Base-by-base conservation (phyloP, 495 filamentous ascomycete genomes). In the Aspergillus steynii region DNA sequence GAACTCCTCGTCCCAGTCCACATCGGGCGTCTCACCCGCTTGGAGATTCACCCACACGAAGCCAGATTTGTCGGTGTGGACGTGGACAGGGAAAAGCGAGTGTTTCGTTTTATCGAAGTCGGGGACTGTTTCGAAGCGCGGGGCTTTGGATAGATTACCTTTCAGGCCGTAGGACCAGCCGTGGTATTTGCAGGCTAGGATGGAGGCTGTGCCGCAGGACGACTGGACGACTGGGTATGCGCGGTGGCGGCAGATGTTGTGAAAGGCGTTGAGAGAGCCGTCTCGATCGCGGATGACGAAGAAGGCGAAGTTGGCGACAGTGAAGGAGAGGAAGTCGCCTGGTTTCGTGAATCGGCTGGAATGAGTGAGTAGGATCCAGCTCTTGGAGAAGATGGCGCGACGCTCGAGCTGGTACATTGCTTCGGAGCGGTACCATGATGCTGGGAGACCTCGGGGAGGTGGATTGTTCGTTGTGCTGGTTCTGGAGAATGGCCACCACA, bases 401-500 rank as follows among this genome's bases (percentile, higher is more conserved):
- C 79, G 60, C 57, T 83, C 80, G 2, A 83, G 71, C 63, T 83
- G 71, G 60, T 78, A 83, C 70, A 83, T 77, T 26, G 72, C 73
- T 29, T 74, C 60, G 7, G 75, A 79, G 12, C 67, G 69, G 66
- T 81, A 83, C 79, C 77, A 82, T 53, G 77, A 79, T 53, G 77
- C 69, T 26, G 78, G 78, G 0, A 83, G 62, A 50, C 56, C 62
- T 12, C 65, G 65, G 20, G 69, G 68, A 27, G 70, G 57, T 32
- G 65, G 63, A 65, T 71, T 59, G 32, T 67, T 53, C 80, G 82
- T 42, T 73, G 72, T 70, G 84, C 81, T 32, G 86, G 84, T 56
- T 76, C 74, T 28, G 68, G 62, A 59, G 73, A 73, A 65, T 84
- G 83, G 83, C 83, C 88, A 51, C 86, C 86, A 63, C 89, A 86